A percentile compares a stretch with the other conserved stretches of the same genome.
Conservation (phyloP, 176 grass and related monocot genomes). For the Triticum timopheevii region DNA sequence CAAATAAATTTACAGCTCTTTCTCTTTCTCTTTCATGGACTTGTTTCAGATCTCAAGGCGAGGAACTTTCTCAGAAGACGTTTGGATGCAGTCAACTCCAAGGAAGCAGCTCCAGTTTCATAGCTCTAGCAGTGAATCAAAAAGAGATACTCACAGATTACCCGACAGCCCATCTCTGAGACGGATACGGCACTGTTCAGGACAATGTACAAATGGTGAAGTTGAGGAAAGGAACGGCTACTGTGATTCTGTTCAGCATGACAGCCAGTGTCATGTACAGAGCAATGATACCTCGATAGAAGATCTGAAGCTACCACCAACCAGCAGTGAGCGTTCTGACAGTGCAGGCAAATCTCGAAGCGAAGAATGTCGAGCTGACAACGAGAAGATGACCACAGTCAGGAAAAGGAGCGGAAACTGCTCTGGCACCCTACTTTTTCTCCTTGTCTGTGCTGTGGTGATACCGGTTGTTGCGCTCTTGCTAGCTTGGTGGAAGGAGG, state of each 20-base stretch:
- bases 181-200: background rate
- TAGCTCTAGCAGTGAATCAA: conserved; percentile 34
- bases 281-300: conserved; percentile 1
- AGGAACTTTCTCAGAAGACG: conserved; percentile 28
- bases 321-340: conserved; percentile 9
- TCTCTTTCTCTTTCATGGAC: background rate
- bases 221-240: conserved; percentile 20
- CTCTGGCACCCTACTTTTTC: background rate
- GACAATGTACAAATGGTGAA: conserved; percentile 8
- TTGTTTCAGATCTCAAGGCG: conserved; percentile 31
- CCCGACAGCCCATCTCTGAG: conserved; percentile 25
- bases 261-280: background rate
- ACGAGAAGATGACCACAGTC: conserved; percentile 26
- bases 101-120: conserved; percentile 37
- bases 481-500: conserved; percentile 41
- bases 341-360: conserved; percentile 6
- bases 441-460: conserved; percentile 14
- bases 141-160: conserved; percentile 17
- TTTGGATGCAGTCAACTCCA: conserved; percentile 43
- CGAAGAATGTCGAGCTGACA: conserved; percentile 21
- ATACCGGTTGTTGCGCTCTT: background rate
- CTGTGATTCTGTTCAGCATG: conserved; percentile 5
- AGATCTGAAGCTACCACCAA: conserved; percentile 29
- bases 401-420: conserved; percentile 19
- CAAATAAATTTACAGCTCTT: conserved; percentile 18